A percentile compares a stretch with the other conserved stretches of the same genome.
Evolutionary conservation across 371 early-diverging fungal genomes (phyloP).

Genomic region (Conidiobolus incongruus): DNA sequence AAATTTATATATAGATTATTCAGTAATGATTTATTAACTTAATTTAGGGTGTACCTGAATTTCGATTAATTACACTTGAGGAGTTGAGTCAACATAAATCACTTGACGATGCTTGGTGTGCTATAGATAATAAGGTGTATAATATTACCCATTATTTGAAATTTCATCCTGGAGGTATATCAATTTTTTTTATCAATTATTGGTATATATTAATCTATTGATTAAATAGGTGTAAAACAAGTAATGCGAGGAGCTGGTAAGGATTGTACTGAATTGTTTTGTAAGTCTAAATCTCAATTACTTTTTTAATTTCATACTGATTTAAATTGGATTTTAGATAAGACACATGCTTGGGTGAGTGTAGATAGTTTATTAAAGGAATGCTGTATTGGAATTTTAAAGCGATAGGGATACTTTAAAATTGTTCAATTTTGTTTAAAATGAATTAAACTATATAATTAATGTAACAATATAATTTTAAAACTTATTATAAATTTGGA

Average conservation of each 20-base stretch:
- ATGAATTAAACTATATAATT: no score
- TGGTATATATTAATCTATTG: background rate
- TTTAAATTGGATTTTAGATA: slow-evolving; percentile 15
- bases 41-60: slow-evolving; percentile 22
- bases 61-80: slow-evolving; percentile 38
- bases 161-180: slow-evolving; percentile 84
- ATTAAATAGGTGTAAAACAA: slow-evolving; percentile 30
- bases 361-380: slow-evolving; percentile 57
- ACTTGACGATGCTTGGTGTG: slow-evolving; percentile 80
- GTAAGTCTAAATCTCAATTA: slow-evolving; percentile 17
- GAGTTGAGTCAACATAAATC: slow-evolving; percentile 62
- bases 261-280: slow-evolving; percentile 81
- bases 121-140: slow-evolving; percentile 78
- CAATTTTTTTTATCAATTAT: background rate
- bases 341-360: slow-evolving; percentile 90
- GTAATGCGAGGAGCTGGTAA: slow-evolving; percentile 85
- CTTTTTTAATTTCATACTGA: background rate
- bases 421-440: no score
- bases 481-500: no score
- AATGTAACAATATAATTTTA: no score
- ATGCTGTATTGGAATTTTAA: slow-evolving; percentile 61
- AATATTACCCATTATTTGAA: slow-evolving; percentile 85
- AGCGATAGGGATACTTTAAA: background rate
- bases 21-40: background rate
- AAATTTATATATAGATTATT: background rate